These are phyloP conservation scores for Suillus ampliporus DNA, from an alignment of 768 basidiomycete genomes.

Conservation along the genomic window DNA sequence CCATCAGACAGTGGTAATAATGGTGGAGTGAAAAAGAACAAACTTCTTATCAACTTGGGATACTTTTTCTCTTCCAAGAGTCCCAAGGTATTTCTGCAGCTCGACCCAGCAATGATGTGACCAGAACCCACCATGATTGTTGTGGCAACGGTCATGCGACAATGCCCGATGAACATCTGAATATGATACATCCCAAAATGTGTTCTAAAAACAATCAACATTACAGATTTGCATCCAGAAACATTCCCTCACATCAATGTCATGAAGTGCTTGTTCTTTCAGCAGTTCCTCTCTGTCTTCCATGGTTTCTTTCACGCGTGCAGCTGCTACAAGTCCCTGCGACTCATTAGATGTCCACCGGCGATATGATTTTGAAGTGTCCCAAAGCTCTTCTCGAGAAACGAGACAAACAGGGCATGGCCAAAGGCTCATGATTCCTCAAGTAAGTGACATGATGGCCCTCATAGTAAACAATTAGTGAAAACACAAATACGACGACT, in stretches of 20 bases:
- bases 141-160: no score
- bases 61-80: conserved; percentile 11
- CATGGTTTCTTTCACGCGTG: conserved; percentile 12
- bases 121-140: conserved; percentile 19
- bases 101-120: conserved; percentile 34
- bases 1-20: neutral
- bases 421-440: conserved; percentile 28
- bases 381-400: conserved; percentile 28
- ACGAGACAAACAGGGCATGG: conserved; percentile 46
- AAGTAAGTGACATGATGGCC: conserved; percentile 40
- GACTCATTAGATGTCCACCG: conserved; percentile 22
- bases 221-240: no score
- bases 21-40: conserved; percentile 1
- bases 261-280: conserved; percentile 17
- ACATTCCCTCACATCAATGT: conserved; percentile 21
- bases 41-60: conserved; percentile 14
- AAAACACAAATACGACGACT: conserved; percentile 35
- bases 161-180: no score
- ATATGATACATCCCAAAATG: no score
- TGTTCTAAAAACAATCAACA: no score
- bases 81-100: conserved; percentile 26
- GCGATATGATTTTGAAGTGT: conserved; percentile 22
- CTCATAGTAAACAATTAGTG: conserved; percentile 26
- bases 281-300: conserved; percentile 23
- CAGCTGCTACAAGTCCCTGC: conserved; percentile 14